These are phyloP conservation scores for Neostapfia colusana DNA, from an alignment of 176 grass and related monocot species.

Conservation along the genomic window DNA sequence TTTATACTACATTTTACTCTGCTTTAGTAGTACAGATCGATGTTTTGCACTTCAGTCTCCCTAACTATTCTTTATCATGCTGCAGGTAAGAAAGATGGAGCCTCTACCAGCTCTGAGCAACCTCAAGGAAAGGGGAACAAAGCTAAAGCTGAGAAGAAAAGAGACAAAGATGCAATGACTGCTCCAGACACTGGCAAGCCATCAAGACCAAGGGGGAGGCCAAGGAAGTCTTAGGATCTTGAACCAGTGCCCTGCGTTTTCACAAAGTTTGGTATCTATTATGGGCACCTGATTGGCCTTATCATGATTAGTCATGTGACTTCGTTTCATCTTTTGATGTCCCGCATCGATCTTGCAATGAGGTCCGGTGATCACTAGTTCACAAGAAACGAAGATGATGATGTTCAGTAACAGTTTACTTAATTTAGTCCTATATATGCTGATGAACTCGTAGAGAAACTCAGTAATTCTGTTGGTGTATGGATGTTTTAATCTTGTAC, in stretches of 20 bases:
- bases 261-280: background rate
- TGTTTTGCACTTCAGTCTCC: background rate
- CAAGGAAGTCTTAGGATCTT: background rate
- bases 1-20: background rate
- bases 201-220: slow-evolving; percentile 19
- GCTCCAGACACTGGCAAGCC: background rate
- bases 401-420: no score
- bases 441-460: background rate
- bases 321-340: background rate
- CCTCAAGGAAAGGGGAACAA: background rate
- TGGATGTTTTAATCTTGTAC: background rate
- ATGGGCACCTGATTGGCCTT: background rate
- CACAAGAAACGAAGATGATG: no score
- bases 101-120: background rate
- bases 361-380: background rate
- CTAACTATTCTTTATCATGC: background rate
- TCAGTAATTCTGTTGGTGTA: background rate
- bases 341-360: background rate
- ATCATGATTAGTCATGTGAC: background rate
- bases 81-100: background rate
- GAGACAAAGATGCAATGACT: background rate
- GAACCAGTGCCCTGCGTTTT: background rate
- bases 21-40: background rate
- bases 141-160: background rate
- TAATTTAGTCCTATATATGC: no score